Conservation (phyloP, 768 basidiomycete genomes). For the Termitomyces sp. region DNA sequence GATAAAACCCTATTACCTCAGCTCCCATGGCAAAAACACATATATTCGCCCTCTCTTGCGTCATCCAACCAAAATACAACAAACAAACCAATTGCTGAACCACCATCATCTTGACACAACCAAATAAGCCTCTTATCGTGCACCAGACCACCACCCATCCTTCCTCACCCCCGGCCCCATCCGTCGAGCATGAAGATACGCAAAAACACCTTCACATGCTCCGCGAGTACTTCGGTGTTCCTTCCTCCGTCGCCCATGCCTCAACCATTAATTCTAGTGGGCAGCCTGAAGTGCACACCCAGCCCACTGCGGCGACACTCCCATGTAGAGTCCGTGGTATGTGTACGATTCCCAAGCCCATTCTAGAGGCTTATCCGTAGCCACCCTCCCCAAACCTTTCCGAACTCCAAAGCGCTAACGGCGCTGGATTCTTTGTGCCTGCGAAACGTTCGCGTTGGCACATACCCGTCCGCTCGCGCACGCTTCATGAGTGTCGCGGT, state of each 20-base stretch:
- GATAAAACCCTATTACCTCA: background rate
- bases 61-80: background rate
- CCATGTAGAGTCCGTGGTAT: background rate
- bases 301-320: background rate
- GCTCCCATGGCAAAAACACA: background rate
- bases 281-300: slow-evolving; percentile 4
- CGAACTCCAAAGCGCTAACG: background rate
- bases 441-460: background rate
- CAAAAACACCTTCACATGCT: background rate
- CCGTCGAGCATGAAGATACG: background rate
- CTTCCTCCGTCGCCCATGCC: background rate
- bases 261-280: slow-evolving; percentile 1
- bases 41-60: background rate
- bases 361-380: background rate
- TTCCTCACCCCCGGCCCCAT: background rate
- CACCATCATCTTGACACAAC: background rate
- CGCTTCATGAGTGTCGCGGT: slow-evolving; percentile 7
- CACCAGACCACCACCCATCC: background rate
- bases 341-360: background rate
- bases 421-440: background rate
- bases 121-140: too few relatives aligned
- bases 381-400: background rate
- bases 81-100: background rate
- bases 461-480: background rate
- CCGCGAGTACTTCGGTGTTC: slow-evolving; percentile 5